Evolutionary conservation across 2,329 filamentous ascomycete genomes (phyloP), one percentile per base, ranked within the genome.

Genomic region (Daldinia sp.): DNA sequence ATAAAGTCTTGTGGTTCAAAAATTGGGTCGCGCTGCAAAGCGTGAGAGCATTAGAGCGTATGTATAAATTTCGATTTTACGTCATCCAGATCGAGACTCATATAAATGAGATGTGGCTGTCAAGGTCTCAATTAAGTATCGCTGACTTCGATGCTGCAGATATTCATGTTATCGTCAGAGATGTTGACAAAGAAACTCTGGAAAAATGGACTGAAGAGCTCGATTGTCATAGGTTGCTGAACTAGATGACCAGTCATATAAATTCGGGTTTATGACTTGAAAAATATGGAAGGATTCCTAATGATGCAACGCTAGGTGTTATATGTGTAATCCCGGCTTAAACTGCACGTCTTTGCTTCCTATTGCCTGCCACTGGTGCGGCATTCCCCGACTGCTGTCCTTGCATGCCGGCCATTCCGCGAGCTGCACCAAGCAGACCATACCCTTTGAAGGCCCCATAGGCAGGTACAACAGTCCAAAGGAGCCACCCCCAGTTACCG

Each of bases 11-110:
- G 63, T 98, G 93, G 93, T 97, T 97, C 79, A 96, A 94, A 83
- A 97, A 97, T 71, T 97, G 93, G 93, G 88, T 87, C 62, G 87
- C 88, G 23, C 79, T 97, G 74, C 96, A 97, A 81, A 96, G 92
- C 71, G 90, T 97, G 39, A 87, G 94, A 71, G 86, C 91, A 2
- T 82, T 97, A 47, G 94, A 97, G 79, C 94, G 64, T 67, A 64
- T 35, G 64, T 67, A 59, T 47, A 59, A n/a, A 17, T 43, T 48
- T 23, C 3, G n/a, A 25, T 34, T 52, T 47, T 17, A 39, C 4
- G 23, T 23, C 39, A 23, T 17, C 13, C 4, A 15, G 3, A 15
- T 45, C n/a, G 15, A 13, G 35, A n/a, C 34, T 27, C 34, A 7
- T 19, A 25, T 25, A 15, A 19, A 23, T 32, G 23, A 8, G 6